Base-by-base conservation (phyloP, 83 land plant species). In the Larix sibirica region DNA sequence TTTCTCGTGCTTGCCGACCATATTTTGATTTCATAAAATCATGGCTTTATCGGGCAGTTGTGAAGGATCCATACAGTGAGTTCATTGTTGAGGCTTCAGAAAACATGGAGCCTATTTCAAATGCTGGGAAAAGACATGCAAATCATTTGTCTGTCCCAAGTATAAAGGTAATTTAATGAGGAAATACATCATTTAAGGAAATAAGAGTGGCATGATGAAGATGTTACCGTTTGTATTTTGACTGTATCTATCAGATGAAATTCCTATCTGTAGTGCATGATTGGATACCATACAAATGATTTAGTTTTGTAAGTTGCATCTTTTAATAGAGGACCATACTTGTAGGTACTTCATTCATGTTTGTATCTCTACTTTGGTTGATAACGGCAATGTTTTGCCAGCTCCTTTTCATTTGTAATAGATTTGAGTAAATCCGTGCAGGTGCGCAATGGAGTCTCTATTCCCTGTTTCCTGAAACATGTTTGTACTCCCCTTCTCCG, bases 1-100 rank as follows among this genome's bases (percentile, higher is more conserved):
- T 98, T 88, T 88, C 89, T 80, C 89, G 88, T 26, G 90, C 99
- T 70, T 93, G 85, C 82, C 93, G 92, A 81, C 99, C 99, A 21
- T 98, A 96, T 75, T 84, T 83, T 79, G 85, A 84, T 9, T 96
- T 96, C 84, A 91, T 98, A 68, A 94, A 90, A 42, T 90, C 92
- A 80, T 98, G 99, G 97, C 91, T 98, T 77, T 98, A 88, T 77
- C 81, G 86, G 83, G 99, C 97, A 23, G 80, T 81, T 44, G 86
- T 98, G 18, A 85, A 81, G 86, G 99, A 98, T 82, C 99, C 99
- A 61, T 92, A 90, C 81, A 70, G 79, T 33, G 99, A 98, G 87
- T 98, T 96, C 79, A 74, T 96, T 70, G 88, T 96, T 82, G 91
- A 92, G 62, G 73, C 58, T 71, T 61, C 83, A 17, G 84, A 81